Percentiles rank a stretch among this genome's conserved stretches.
phyloP scores from a whole-genome alignment of 176 grass and related monocot genomes.

The Carex scoparia region DNA sequence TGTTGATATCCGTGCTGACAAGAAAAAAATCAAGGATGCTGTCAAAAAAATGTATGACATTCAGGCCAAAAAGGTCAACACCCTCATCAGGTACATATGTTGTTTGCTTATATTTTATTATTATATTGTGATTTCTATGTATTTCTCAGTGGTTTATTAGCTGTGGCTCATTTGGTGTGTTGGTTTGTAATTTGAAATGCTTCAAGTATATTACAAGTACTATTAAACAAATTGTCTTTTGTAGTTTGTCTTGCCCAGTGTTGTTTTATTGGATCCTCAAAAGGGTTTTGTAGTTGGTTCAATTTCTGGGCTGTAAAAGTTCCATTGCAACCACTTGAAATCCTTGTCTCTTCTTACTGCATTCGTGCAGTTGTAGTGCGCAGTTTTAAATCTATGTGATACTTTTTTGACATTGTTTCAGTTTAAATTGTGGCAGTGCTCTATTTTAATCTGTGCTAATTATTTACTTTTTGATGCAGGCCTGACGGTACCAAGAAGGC shows the following conservation, averaged over 20 bases:
- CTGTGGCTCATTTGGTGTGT: background rate
- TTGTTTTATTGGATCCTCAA: background rate
- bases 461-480: slow-evolving; percentile 24
- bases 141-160: background rate
- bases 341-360: background rate
- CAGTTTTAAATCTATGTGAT: background rate
- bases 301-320: background rate
- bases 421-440: background rate
- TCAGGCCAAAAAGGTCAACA: slow-evolving; percentile 78
- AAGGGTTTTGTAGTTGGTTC: background rate
- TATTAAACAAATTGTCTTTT: background rate
- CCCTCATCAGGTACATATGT: slow-evolving; percentile 56
- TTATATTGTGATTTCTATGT: slow-evolving; percentile 13
- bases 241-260: background rate
- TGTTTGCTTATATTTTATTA: background rate
- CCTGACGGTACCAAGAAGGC: slow-evolving; percentile 82
- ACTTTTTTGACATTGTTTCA: background rate
- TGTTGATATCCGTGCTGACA: slow-evolving; percentile 64
- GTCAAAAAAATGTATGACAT: slow-evolving; percentile 86
- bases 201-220: background rate
- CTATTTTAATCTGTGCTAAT: background rate
- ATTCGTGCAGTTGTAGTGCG: background rate
- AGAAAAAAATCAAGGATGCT: slow-evolving; percentile 80
- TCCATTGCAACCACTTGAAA: background rate
- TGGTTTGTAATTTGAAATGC: background rate